Evolutionary conservation across 306 rosid species (phyloP).

Genomic region (Malus sieversii): DNA sequence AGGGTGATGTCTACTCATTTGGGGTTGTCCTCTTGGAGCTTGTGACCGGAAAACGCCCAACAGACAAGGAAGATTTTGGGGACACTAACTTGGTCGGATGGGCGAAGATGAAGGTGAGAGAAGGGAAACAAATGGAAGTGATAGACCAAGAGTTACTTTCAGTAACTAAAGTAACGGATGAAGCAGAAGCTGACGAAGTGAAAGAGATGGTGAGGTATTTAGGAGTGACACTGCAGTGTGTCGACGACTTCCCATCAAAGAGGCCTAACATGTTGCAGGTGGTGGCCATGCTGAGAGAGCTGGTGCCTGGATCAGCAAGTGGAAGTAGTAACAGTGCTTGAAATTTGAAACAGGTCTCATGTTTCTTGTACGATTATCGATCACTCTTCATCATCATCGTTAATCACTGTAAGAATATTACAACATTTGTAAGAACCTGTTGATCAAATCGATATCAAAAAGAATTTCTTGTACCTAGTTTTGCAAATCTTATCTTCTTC

Average conservation of each 20-base stretch:
- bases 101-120: constrained; percentile 81
- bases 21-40: constrained; percentile 87
- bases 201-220: constrained; percentile 81
- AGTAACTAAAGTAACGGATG: constrained; percentile 59
- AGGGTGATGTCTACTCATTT: constrained; percentile 88
- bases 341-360: neutral
- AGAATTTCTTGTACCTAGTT: constrained; percentile 25
- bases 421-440: neutral
- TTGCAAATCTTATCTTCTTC: constrained; percentile 9
- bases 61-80: constrained; percentile 90
- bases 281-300: constrained; percentile 76
- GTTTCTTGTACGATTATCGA: constrained; percentile 5
- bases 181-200: constrained; percentile 79
- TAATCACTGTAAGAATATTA: constrained; percentile 28
- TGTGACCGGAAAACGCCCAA: constrained; percentile 79
- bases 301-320: constrained; percentile 60
- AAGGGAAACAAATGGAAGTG: constrained; percentile 89
- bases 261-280: constrained; percentile 96
- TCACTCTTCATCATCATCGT: constrained; percentile 27
- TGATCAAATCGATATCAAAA: neutral
- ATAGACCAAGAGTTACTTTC: constrained; percentile 66
- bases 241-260: constrained; percentile 79
- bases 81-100: constrained; percentile 95
- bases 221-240: constrained; percentile 67
- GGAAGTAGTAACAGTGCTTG: constrained; percentile 85